Percentiles rank a stretch among this genome's conserved stretches.
These are phyloP conservation scores for Bacidia gigantensis DNA, from an alignment of 495 filamentous ascomycete species.

Conservation along the genomic window DNA sequence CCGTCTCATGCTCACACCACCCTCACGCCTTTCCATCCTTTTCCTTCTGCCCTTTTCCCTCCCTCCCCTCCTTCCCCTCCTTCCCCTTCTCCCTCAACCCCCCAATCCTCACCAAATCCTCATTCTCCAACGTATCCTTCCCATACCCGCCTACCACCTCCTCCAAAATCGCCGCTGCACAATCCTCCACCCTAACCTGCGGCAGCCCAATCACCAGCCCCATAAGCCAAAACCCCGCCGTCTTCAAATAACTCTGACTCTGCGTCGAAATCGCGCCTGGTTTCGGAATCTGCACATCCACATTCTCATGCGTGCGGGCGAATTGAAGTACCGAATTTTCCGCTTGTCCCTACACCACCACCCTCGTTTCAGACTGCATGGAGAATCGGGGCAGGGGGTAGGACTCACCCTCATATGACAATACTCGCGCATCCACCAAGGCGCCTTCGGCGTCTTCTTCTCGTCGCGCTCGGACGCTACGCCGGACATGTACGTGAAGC, in stretches of 20 bases:
- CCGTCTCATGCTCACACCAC: no score
- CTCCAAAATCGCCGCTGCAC: conserved; percentile 33
- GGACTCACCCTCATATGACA: conserved; percentile 27
- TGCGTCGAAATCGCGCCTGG: conserved; percentile 27
- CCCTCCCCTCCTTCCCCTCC: background rate
- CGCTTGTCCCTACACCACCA: no score
- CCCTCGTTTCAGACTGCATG: no score
- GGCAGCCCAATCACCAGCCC: conserved; percentile 22
- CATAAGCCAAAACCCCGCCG: conserved; percentile 10
- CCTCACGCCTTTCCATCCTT: no score
- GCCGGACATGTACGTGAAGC: conserved; percentile 37
- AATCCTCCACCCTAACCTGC: conserved; percentile 24
- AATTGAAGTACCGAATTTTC: conserved; percentile 30
- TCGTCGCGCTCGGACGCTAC: conserved; percentile 27
- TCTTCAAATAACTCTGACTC: no score
- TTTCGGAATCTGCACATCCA: conserved; percentile 28
- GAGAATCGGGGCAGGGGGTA: conserved; percentile 4
- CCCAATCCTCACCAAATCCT: conserved; percentile 32
- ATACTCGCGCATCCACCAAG: conserved; percentile 25
- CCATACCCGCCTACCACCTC: conserved; percentile 32
- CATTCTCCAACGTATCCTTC: conserved; percentile 33
- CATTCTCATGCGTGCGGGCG: conserved; percentile 21
- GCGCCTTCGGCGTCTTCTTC: conserved; percentile 24
- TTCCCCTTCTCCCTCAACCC: conserved; percentile 15
- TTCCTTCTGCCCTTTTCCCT: background rate